Percentiles rank a stretch among this genome's conserved stretches.
phyloP scores from a whole-genome alignment of 23 red algal species.

The Gracilaria caudata region DNA sequence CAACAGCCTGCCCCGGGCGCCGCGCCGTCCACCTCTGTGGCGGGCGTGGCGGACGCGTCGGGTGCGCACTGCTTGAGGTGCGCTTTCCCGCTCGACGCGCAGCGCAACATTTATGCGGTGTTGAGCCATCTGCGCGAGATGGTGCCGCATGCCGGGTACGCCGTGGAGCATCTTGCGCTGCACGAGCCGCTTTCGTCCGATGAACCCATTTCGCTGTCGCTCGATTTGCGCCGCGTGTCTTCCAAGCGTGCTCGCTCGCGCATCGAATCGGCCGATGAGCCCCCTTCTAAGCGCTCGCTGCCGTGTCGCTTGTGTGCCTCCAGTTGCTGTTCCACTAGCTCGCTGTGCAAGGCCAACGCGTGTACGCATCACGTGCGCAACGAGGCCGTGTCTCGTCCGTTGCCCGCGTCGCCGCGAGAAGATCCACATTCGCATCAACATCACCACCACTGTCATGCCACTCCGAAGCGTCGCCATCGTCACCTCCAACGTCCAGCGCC shows the following conservation, averaged over 20 bases:
- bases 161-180: constrained; percentile 31
- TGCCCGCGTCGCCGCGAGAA: constrained; percentile 10
- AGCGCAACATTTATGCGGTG: constrained; percentile 28
- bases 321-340: constrained; percentile 56
- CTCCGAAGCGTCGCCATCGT: not conserved
- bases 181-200: constrained; percentile 30
- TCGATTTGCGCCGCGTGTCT: not conserved
- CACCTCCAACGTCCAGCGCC: not conserved
- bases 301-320: constrained; percentile 41
- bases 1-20: not conserved
- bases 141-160: constrained; percentile 50
- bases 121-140: constrained; percentile 39
- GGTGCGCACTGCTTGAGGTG: constrained; percentile 42
- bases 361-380: constrained; percentile 26
- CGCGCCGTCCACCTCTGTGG: not conserved
- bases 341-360: constrained; percentile 49
- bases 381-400: constrained; percentile 28
- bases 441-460: not conserved
- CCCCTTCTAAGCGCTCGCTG: constrained; percentile 9
- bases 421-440: constrained; percentile 10
- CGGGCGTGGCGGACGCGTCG: not conserved
- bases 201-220: constrained; percentile 18
- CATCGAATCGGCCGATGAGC: not conserved
- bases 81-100: constrained; percentile 55
- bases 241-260: constrained; percentile 26